Evolutionary conservation across 1,284 basidiomycete species (phyloP).

Genomic region (Fomitopsis palustris): DNA sequence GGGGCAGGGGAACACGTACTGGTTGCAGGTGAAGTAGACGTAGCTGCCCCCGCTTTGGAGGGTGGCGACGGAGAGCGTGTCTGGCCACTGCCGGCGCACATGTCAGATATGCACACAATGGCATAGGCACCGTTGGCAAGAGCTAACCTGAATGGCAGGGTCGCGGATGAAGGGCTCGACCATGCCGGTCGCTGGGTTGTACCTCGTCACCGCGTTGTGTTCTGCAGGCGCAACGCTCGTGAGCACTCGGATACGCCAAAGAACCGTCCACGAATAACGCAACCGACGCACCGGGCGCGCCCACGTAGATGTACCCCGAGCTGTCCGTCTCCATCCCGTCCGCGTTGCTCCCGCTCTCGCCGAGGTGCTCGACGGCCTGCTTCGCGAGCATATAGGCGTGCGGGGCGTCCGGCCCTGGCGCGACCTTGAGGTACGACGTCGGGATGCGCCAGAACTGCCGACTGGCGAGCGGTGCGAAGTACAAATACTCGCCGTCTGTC

Average conservation of each 20-base stretch:
- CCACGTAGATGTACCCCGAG: slow-evolving; percentile 25
- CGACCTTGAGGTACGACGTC: slow-evolving; percentile 22
- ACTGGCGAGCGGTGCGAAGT: slow-evolving; percentile 24
- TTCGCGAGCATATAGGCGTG: slow-evolving; percentile 16
- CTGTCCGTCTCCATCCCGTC: slow-evolving; percentile 27
- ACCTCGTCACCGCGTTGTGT: slow-evolving; percentile 25
- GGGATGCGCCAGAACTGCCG: slow-evolving; percentile 27
- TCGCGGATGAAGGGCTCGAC: slow-evolving; percentile 26
- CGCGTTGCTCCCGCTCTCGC: slow-evolving; percentile 22
- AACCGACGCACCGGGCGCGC: slow-evolving; percentile 16
- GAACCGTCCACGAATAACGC: neutral
- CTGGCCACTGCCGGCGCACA: slow-evolving; percentile 13
- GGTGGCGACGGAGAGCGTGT: slow-evolving; percentile 15
- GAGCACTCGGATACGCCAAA: neutral
- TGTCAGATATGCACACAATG: neutral
- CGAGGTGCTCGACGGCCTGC: slow-evolving; percentile 20
- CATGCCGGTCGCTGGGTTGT: slow-evolving; percentile 22
- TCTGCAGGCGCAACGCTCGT: slow-evolving; percentile 9
- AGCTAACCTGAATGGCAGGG: slow-evolving; percentile 22
- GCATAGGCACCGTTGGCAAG: neutral
- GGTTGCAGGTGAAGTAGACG: slow-evolving; percentile 18
- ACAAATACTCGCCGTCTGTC: slow-evolving; percentile 23
- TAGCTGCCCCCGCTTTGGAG: slow-evolving; percentile 13
- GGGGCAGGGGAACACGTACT: slow-evolving; percentile 9
- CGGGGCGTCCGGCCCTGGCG: slow-evolving; percentile 18